These are phyloP conservation scores for Geotrichum siamense DNA, from an alignment of 1,139 yeast genomes.

Conservation along the genomic window DNA sequence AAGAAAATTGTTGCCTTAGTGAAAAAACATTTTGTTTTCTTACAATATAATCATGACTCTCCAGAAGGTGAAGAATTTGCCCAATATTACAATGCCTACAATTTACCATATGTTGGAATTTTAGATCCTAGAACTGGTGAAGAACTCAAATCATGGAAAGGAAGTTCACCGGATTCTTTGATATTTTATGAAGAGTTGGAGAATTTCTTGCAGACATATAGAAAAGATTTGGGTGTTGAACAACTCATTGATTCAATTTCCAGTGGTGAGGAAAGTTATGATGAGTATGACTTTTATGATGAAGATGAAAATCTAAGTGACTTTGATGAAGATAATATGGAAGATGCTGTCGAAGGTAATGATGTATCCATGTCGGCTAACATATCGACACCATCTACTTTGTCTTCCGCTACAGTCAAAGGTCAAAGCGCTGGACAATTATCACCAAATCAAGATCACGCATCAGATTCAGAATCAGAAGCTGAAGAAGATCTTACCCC, in stretches of 20 bases:
- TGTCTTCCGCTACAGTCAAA: background rate
- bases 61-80: constrained; percentile 63
- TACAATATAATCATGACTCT: constrained; percentile 66
- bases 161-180: constrained; percentile 49
- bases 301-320: constrained; percentile 20
- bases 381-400: background rate
- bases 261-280: constrained; percentile 20
- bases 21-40: constrained; percentile 61
- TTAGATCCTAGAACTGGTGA: constrained; percentile 96
- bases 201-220: constrained; percentile 38
- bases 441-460: background rate
- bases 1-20: constrained; percentile 57
- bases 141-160: constrained; percentile 60
- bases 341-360: background rate
- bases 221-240: constrained; percentile 65
- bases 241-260: constrained; percentile 45
- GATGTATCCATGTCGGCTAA: background rate
- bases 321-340: constrained; percentile 1
- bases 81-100: constrained; percentile 62
- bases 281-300: constrained; percentile 22
- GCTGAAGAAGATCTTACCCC: constrained; percentile 21
- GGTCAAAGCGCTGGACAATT: background rate
- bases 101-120: constrained; percentile 83
- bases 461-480: background rate
- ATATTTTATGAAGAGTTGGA: constrained; percentile 46